Evolutionary conservation across 208 protist genomes (phyloP), one percentile per base, ranked within the genome.

Genomic region (Acanthamoeba royreba): DNA sequence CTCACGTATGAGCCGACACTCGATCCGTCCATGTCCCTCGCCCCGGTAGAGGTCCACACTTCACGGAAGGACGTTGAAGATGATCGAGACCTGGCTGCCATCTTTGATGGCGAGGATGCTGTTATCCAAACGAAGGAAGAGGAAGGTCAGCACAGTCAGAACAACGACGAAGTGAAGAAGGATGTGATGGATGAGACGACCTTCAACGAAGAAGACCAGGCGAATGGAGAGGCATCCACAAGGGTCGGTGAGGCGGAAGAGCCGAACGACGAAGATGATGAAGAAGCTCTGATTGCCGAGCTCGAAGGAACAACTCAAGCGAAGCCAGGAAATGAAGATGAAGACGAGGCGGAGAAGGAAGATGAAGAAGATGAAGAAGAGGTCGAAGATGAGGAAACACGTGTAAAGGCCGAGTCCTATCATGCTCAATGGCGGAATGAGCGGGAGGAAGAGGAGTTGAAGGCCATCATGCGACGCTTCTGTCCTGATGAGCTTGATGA

Each of bases 401-500:
- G 22, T 4, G 72, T 8, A 25, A 81, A 81, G 72, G 72, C 42
- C 0, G 49, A 33, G 38, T 81, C 72, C 4, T 81, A 81, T 47
- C 72, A 81, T 3, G 22, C 72, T 25, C 4, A 35, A 8, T 81
- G 72, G 72, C 72, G 49, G 72, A 81, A 81, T n/a, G 40, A 81
- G 42, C 43, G 42, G 72, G 72, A 81, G 42, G 72, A 81, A 22
- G 72, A 81, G 40, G 72, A 81, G 72, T 22, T 81, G 13, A 81
- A 81, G 72, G 72, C 72, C 72, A 81, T 81, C 72, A 81, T 81
- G 72, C 72, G 72, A 49, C 72, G 72, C 33, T 81, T 81, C 72
- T 81, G 72, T 22, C 72, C 72, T 8, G 33, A 31, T 7, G 22
- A 7, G 7, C 58, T 69, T 1, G 35, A 5, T 5, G 40, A 81